A percentile compares a stretch with the other conserved stretches of the same genome.
Conservation (phyloP, 2,329 filamentous ascomycete species). For the Ilyonectria mors-panacis region DNA sequence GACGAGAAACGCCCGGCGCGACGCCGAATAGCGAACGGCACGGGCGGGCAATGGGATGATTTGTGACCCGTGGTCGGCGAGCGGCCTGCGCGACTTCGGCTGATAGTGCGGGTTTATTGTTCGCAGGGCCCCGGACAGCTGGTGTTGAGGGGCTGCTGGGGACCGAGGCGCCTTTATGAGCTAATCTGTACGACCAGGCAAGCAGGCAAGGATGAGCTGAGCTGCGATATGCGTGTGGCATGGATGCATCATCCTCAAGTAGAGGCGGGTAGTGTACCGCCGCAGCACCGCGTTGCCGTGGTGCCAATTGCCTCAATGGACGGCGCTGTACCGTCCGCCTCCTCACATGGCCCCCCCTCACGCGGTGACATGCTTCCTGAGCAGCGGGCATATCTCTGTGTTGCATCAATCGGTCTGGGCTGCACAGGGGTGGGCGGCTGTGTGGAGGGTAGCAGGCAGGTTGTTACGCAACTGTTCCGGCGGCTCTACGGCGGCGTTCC, state of each 20-base stretch:
- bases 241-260: background rate
- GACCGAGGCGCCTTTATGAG: background rate
- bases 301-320: background rate
- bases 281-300: background rate
- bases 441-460: conserved; percentile 1
- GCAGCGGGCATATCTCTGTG: background rate
- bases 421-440: background rate
- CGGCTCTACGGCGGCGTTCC: background rate
- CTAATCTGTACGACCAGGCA: background rate
- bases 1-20: conserved; percentile 33
- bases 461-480: background rate
- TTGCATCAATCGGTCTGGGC: background rate
- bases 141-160: background rate
- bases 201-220: background rate
- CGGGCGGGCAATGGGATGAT: conserved; percentile 15
- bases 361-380: background rate
- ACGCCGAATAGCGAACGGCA: conserved; percentile 47
- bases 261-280: background rate
- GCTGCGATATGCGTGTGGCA: background rate
- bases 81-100: background rate
- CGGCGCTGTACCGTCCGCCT: background rate
- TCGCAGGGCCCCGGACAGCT: background rate
- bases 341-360: background rate
- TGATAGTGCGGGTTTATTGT: background rate
- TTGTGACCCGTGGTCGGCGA: background rate